Evolutionary conservation across 108 stramenopile species (phyloP).

Genomic region (Skeletonema potamos): DNA sequence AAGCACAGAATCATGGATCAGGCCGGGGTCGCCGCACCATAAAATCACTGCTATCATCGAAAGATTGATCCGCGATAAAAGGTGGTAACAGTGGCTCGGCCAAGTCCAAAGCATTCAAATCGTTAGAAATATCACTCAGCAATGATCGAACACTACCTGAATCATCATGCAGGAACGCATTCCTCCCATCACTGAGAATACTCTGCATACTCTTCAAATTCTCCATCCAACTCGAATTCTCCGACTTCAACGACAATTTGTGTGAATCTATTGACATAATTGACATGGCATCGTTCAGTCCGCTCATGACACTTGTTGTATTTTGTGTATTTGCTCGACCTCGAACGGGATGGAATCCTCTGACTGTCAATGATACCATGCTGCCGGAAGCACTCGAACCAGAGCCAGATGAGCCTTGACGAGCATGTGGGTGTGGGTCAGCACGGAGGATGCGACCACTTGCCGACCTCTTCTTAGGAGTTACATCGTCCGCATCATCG

Average conservation of each 20-base stretch:
- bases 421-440: background rate
- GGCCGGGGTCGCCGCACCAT: background rate
- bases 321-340: conserved; percentile 24
- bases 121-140: conserved; percentile 41
- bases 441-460: conserved; percentile 17
- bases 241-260: conserved; percentile 12
- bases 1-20: background rate
- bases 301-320: conserved; percentile 11
- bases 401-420: conserved; percentile 15
- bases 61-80: conserved; percentile 6
- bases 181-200: conserved; percentile 23
- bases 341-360: conserved; percentile 29
- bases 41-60: conserved; percentile 28
- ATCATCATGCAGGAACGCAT: conserved; percentile 19
- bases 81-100: conserved; percentile 46
- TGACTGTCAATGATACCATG: conserved; percentile 22
- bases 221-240: conserved; percentile 32
- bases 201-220: conserved; percentile 44
- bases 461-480: conserved; percentile 2
- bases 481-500: conserved; percentile 3
- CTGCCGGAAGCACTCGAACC: conserved; percentile 19
- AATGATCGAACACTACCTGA: conserved; percentile 35
- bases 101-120: conserved; percentile 44
- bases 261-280: conserved; percentile 42
- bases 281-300: conserved; percentile 42